Conservation (phyloP, 1,139 yeast genomes). For the Sugiyamaella castrensis region DNA sequence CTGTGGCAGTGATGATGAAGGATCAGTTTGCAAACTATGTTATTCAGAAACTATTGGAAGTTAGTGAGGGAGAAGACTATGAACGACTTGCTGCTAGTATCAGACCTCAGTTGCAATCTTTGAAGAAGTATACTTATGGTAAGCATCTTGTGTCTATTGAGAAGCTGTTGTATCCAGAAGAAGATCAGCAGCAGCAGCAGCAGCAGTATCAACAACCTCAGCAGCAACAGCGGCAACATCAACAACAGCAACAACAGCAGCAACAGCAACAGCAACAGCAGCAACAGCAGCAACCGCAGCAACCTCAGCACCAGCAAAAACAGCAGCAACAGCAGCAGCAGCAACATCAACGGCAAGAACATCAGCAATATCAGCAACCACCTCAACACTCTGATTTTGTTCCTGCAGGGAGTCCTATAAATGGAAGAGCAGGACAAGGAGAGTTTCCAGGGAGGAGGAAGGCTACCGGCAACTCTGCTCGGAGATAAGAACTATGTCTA, state of each 20-base stretch:
- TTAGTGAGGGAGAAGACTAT: constrained; percentile 62
- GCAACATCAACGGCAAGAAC: too few relatives aligned
- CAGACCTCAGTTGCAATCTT: constrained; percentile 40
- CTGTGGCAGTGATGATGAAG: constrained; percentile 72
- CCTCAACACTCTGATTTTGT: neutral
- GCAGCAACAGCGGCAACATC: too few relatives aligned
- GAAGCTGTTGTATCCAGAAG: constrained; percentile 44
- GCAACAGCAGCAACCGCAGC: too few relatives aligned
- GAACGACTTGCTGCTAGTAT: constrained; percentile 40
- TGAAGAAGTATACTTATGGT: constrained; percentile 51
- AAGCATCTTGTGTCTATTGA: constrained; percentile 88
- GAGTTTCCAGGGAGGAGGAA: neutral
- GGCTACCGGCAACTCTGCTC: neutral
- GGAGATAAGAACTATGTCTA: too few relatives aligned
- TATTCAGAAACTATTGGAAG: constrained; percentile 88
- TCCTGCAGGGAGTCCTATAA: neutral
- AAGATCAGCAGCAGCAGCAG: neutral
- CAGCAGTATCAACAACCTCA: too few relatives aligned
- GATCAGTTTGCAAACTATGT: constrained; percentile 98
- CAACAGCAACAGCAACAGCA: too few relatives aligned
- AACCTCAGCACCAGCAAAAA: too few relatives aligned
- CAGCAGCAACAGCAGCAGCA: too few relatives aligned
- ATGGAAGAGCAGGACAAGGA: neutral
- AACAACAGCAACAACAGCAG: too few relatives aligned
- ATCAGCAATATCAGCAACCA: too few relatives aligned